Evolutionary conservation across 176 grass and related monocot species (phyloP), one percentile per base, ranked within the genome.

Genomic region (Triticum timopheevii): DNA sequence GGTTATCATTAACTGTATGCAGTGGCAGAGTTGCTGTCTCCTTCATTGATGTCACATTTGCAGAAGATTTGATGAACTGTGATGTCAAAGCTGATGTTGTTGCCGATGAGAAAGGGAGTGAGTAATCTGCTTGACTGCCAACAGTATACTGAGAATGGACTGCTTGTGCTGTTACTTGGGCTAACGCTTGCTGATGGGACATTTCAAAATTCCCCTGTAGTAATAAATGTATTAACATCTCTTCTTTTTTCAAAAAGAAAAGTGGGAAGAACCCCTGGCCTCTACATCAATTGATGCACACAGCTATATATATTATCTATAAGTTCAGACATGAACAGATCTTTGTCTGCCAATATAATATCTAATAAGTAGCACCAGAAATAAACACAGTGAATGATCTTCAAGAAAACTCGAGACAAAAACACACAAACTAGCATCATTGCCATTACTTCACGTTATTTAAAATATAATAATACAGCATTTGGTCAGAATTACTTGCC

Each of bases 121-220:
- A 78, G 27, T 82, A 91, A 71, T 93, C 91, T 52, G 76, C 52
- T 54, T 91, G 77, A 83, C 73, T 89, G 23, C 68, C 69, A 85
- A 91, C 93, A 61, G 56, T 88, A 81, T 89, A 85, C 13, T 83
- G 90, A 56, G 95, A 93, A 42, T 92, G 87, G 20, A 66, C 87
- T 77, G 93, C 93, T 87, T 95, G 91, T 47, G 92, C 96, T 45
- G 96, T 98, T 77, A 98, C 96, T 95, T 98, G 93, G 84, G 93
- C 96, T 59, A 95, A 89, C 34, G 86, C 96, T 87, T 95, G 91
- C 78, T 98, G 96, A 89, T 98, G 96, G 28, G 96, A 95, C 90
- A 95, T 94, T 87, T 86, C 92, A 77, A 98, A 98, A 74, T 89
- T 92, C 31, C 88, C 92, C 96, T 98, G 84, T 45, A 87, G 34